Conservation (phyloP, 441 rosid genomes). For the Croton setiger region DNA sequence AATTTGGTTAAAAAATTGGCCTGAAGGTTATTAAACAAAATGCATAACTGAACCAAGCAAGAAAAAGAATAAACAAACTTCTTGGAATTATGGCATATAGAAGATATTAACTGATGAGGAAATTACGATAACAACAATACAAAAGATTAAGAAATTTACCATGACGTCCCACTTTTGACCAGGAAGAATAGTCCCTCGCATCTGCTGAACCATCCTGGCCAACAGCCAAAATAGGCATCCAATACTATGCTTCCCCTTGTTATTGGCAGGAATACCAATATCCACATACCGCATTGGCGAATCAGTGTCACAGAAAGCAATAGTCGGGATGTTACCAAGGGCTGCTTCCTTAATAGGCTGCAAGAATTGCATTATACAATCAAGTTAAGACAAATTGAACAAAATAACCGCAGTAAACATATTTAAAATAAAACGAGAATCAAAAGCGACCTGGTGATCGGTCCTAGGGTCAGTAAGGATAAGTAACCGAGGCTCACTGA, state of each 20-base stretch:
- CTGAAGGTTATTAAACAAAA: no score
- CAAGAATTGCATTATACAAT: conserved; percentile 14
- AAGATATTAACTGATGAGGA: no score
- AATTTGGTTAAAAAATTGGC: no score
- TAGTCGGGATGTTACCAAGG: conserved; percentile 91
- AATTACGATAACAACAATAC: no score
- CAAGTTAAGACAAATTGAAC: not conserved
- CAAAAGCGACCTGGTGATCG: conserved; percentile 66
- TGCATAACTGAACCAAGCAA: no score
- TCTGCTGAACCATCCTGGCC: conserved; percentile 94
- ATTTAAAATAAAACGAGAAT: not conserved
- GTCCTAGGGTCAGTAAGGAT: conserved; percentile 93
- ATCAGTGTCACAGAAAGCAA: conserved; percentile 91
- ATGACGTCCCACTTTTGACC: conserved; percentile 92
- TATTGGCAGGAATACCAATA: conserved; percentile 90
- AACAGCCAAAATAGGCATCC: conserved; percentile 93
- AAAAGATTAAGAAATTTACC: conserved; percentile 36
- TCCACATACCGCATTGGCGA: conserved; percentile 89
- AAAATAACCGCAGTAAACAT: not conserved
- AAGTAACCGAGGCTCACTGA: conserved; percentile 81
- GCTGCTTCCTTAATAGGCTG: conserved; percentile 98
- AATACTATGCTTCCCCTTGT: conserved; percentile 96
- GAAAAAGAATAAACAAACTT: no score
- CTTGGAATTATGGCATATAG: no score
- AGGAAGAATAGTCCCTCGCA: conserved; percentile 85